Conservation (phyloP, 1,284 basidiomycete species). For the Phlebopus sp. region DNA sequence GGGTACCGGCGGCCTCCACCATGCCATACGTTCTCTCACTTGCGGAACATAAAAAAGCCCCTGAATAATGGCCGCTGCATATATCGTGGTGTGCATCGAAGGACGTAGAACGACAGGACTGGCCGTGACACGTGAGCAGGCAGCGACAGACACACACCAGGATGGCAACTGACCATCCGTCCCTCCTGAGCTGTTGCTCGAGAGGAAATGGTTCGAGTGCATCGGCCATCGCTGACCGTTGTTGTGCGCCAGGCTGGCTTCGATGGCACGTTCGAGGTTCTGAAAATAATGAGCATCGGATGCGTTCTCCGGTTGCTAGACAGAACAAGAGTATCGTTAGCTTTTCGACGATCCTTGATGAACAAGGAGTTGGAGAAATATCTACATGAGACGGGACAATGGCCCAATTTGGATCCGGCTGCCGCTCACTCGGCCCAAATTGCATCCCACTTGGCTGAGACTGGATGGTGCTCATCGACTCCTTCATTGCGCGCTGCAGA, state of each 20-base stretch:
- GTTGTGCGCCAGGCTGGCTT: slow-evolving; percentile 53
- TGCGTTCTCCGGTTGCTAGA: slow-evolving; percentile 35
- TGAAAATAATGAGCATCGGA: slow-evolving; percentile 50
- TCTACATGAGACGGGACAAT: slow-evolving; percentile 67
- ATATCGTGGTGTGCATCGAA: slow-evolving; percentile 45
- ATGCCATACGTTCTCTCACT: slow-evolving; percentile 51
- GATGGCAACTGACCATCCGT: slow-evolving; percentile 47
- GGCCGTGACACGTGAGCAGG: slow-evolving; percentile 1
- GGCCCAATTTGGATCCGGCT: slow-evolving; percentile 64
- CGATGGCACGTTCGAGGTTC: slow-evolving; percentile 60
- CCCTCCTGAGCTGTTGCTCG: slow-evolving; percentile 53
- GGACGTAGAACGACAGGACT: slow-evolving; percentile 68
- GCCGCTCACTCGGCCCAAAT: slow-evolving; percentile 58
- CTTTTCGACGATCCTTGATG: background rate
- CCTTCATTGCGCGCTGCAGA: slow-evolving; percentile 48
- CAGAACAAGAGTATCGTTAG: slow-evolving; percentile 17
- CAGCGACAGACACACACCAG: slow-evolving; percentile 2
- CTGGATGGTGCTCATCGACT: slow-evolving; percentile 43
- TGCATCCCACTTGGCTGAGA: slow-evolving; percentile 32
- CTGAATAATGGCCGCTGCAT: slow-evolving; percentile 63
- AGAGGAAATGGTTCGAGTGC: slow-evolving; percentile 41
- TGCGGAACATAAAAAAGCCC: slow-evolving; percentile 66
- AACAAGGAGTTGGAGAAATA: slow-evolving; percentile 4
- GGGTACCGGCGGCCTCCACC: slow-evolving; percentile 40
- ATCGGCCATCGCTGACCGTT: slow-evolving; percentile 24